Evolutionary conservation across 2,329 filamentous ascomycete species (phyloP), one percentile per base, ranked within the genome.

Genomic region (Amphichorda felina): DNA sequence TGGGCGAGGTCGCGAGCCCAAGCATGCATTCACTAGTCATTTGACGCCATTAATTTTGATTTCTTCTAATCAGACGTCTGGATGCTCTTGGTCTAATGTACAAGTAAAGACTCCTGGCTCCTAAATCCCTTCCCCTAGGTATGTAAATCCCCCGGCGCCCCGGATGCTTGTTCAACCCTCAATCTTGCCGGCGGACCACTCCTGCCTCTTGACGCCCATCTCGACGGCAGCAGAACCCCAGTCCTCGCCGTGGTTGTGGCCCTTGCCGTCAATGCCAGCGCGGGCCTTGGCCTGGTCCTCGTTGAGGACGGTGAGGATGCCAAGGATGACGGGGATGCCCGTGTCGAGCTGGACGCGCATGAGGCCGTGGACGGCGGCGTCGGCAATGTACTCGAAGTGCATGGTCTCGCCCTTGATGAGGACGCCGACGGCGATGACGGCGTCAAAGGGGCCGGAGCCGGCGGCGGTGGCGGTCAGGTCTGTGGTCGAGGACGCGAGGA

Each of bases 331-430:
- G 22, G 91, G 91, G 34, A 94, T 75, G 30, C 85, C 83, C 8
- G 77, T 79, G 56, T 98, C 89, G 37, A 96, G 68, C 59, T 94
- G 87, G 40, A 96, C 79, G 44, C 85, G 79, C 91, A 98, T 98
- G 41, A 98, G 70, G 6, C 86, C 91, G 42, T 94, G 85, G 39
- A 79, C 86, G 6, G 93, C 87, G 28, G 85, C 76, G 44, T 96
- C 91, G 29, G 88, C 74, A 50, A 98, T 98, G 64, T 98, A 96
- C 63, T 98, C 91, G 53, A 98, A 98, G 63, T 98, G 91, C 87
- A 95, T 95, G 6, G 91, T 96, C 62, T 94, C 84, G 56, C 91
- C 91, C 68, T 98, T 98, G 65, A 98, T 95, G 41, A 98, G 75
- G 38, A 94, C 88, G 38, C 91, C 91, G 46, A 98, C 83, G 36